Evolutionary conservation across 75 land plant genomes (phyloP).

Genomic region (Cunninghamia lanceolata): DNA sequence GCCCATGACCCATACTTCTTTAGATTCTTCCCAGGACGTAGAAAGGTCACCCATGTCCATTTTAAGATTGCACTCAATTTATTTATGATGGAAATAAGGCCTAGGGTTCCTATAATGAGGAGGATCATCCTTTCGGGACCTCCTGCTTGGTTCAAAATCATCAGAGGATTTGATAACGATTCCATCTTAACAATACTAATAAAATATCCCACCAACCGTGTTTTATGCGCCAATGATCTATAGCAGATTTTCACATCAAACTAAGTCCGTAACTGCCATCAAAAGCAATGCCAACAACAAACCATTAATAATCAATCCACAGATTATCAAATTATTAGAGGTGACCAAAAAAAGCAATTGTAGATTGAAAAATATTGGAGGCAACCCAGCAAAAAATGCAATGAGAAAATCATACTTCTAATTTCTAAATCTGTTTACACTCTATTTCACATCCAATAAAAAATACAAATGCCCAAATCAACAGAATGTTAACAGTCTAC

Average conservation of each 20-base stretch:
- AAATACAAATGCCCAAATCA: background rate
- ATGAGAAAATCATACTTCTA: background rate
- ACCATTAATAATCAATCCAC: background rate
- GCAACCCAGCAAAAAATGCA: background rate
- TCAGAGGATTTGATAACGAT: background rate
- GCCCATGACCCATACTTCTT: conserved; percentile 90
- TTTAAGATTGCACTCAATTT: conserved; percentile 8
- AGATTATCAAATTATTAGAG: background rate
- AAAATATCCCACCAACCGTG: background rate
- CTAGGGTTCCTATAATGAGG: conserved; percentile 19
- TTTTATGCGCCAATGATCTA: background rate
- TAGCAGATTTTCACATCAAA: background rate
- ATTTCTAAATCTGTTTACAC: background rate
- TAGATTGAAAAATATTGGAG: no score
- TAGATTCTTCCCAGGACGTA: conserved; percentile 63
- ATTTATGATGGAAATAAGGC: conserved; percentile 27
- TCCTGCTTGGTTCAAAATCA: background rate
- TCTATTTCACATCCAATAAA: background rate
- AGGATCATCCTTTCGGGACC: conserved; percentile 10
- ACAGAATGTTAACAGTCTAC: background rate
- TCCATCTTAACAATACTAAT: background rate
- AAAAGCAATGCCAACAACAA: background rate
- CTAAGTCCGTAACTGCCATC: background rate
- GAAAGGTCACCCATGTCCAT: conserved; percentile 59
- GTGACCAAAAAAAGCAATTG: background rate